These are phyloP conservation scores for Alternaria rosae DNA, from an alignment of 2,329 filamentous ascomycete species.

Conservation along the genomic window DNA sequence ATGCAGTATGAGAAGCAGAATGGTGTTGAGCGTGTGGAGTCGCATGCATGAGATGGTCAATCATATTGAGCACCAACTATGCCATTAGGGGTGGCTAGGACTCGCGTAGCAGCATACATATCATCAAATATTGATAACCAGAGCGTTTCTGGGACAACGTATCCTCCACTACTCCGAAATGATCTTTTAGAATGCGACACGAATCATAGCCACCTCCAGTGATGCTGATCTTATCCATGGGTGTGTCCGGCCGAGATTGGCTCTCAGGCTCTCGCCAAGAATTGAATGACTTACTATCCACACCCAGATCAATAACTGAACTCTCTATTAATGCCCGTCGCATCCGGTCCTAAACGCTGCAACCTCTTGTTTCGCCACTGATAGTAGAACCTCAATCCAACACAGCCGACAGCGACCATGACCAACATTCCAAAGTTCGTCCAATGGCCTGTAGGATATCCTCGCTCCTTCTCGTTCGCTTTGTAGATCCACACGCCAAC, in stretches of 20 bases:
- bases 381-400: constrained; percentile 12
- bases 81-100: too few species aligned
- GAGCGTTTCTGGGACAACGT: too few species aligned
- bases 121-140: too few species aligned
- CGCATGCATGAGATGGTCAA: constrained; percentile 14
- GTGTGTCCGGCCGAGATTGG: too few species aligned
- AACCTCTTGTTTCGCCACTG: constrained; percentile 11
- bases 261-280: neutral
- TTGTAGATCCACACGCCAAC: constrained; percentile 79
- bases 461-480: constrained; percentile 63
- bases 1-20: constrained; percentile 28
- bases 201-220: too few species aligned
- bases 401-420: constrained; percentile 13
- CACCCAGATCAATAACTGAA: constrained; percentile 17
- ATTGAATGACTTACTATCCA: neutral
- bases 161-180: too few species aligned
- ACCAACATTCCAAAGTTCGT: constrained; percentile 12
- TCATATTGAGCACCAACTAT: too few species aligned
- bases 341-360: neutral
- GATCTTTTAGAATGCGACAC: too few species aligned
- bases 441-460: constrained; percentile 75
- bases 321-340: neutral
- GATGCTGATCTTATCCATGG: too few species aligned
- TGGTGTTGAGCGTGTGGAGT: constrained; percentile 25
- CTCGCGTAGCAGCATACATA: too few species aligned